Evolutionary conservation across 495 filamentous ascomycete species (phyloP).

Genomic region (Tuber calosporum): DNA sequence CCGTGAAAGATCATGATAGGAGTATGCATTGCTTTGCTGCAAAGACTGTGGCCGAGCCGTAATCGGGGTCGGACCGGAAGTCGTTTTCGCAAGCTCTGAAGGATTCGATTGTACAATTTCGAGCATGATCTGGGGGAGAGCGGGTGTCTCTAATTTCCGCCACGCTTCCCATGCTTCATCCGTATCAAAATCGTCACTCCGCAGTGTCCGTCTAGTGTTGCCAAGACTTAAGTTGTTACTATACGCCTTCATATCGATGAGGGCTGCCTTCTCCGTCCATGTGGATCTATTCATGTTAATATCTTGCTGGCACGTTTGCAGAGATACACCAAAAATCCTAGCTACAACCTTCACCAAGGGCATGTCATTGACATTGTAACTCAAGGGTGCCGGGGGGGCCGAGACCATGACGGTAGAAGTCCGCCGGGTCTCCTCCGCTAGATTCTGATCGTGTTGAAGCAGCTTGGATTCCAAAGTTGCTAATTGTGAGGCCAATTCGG

Average conservation of each 20-base stretch:
- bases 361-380: conserved; percentile 95
- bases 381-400: conserved; percentile 66
- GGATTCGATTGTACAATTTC: conserved; percentile 79
- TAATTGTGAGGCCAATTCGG: conserved; percentile 72
- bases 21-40: conserved; percentile 12
- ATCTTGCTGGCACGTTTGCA: conserved; percentile 70
- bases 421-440: conserved; percentile 49
- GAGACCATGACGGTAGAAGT: conserved; percentile 48
- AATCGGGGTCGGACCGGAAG: conserved; percentile 21
- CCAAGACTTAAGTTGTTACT: conserved; percentile 72
- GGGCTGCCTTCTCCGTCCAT: conserved; percentile 87
- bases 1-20: conserved; percentile 15
- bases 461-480: conserved; percentile 85
- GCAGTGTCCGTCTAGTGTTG: conserved; percentile 68
- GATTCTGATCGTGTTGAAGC: conserved; percentile 86
- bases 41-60: conserved; percentile 8
- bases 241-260: conserved; percentile 87
- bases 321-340: conserved; percentile 70
- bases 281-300: conserved; percentile 68
- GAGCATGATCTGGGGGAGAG: conserved; percentile 86
- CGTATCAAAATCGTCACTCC: conserved; percentile 77
- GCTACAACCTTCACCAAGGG: conserved; percentile 78
- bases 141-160: conserved; percentile 75
- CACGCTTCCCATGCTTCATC: conserved; percentile 86
- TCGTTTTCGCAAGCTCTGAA: conserved; percentile 60